Conservation (phyloP, 2,329 filamentous ascomycete species). For the Neopestalotiopsis sp. region DNA sequence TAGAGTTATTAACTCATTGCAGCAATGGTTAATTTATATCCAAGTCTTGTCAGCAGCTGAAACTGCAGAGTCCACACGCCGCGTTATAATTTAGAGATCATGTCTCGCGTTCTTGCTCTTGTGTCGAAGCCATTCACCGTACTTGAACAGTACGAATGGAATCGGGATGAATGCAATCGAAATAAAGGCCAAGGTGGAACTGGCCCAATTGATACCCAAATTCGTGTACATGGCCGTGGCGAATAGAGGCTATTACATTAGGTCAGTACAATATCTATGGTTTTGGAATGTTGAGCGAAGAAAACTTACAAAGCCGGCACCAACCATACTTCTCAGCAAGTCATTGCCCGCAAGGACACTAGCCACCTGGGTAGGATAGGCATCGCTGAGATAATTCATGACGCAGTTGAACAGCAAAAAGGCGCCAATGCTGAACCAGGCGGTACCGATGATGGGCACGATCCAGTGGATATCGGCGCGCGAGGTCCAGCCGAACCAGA, state of each 20-base stretch:
- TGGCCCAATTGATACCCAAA: conserved; percentile 30
- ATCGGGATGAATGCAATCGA: conserved; percentile 30
- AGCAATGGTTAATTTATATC: too few species aligned
- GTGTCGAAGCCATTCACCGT: conserved; percentile 26
- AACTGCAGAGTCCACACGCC: background rate
- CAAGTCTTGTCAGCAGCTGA: background rate
- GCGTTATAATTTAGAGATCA: conserved; percentile 22
- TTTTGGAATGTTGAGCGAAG: background rate
- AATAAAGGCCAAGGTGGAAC: conserved; percentile 29
- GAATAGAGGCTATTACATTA: conserved; percentile 25
- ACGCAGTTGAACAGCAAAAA: conserved; percentile 33
- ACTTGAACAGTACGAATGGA: conserved; percentile 28
- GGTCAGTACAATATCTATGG: background rate
- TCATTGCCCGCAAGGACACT: conserved; percentile 32
- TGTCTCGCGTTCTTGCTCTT: conserved; percentile 31
- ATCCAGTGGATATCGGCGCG: conserved; percentile 60
- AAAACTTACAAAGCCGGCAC: conserved; percentile 26
- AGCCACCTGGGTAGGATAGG: conserved; percentile 29
- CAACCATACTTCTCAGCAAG: conserved; percentile 28
- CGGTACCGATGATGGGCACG: conserved; percentile 57
- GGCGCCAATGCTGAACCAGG: conserved; percentile 44
- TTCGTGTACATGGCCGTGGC: conserved; percentile 27
- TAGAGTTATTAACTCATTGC: too few species aligned
- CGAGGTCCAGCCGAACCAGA: conserved; percentile 65
- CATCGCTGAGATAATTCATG: conserved; percentile 32